Evolutionary conservation across 768 basidiomycete species (phyloP).

Genomic region (Mycena pura): DNA sequence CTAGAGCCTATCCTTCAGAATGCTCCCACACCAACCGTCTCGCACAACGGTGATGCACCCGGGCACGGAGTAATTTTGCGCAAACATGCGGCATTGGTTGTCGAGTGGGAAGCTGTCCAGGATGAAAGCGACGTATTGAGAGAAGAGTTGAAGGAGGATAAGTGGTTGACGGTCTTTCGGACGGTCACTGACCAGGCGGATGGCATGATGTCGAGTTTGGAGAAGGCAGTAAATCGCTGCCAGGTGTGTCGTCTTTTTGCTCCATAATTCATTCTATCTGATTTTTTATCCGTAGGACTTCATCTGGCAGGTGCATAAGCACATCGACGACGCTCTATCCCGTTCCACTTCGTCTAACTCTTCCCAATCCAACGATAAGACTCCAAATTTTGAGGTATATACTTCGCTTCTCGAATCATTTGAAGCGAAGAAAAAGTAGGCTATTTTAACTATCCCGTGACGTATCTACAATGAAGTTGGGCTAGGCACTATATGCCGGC

Average conservation of each 20-base stretch:
- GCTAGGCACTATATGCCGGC: conserved; percentile 93
- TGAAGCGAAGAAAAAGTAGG: conserved; percentile 88
- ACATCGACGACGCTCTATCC: conserved; percentile 53
- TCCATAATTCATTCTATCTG: conserved; percentile 10
- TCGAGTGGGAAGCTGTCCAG: conserved; percentile 85
- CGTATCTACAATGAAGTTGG: conserved; percentile 20
- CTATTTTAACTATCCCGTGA: conserved; percentile 8
- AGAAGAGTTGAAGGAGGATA: conserved; percentile 96
- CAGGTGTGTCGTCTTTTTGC: conserved; percentile 59
- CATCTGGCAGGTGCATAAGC: conserved; percentile 80
- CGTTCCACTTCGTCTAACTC: conserved; percentile 52
- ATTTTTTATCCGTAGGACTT: conserved; percentile 63
- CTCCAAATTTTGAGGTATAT: conserved; percentile 67
- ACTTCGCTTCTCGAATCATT: conserved; percentile 74
- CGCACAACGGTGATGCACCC: conserved; percentile 42
- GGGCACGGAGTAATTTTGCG: conserved; percentile 63
- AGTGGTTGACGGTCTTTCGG: conserved; percentile 94
- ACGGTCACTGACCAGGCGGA: conserved; percentile 95
- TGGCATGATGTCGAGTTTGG: conserved; percentile 96
- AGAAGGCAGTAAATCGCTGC: conserved; percentile 91
- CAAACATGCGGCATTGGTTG: conserved; percentile 74
- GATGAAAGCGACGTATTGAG: conserved; percentile 80
- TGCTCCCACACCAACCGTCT: conserved; percentile 54
- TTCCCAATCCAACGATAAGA: conserved; percentile 57
- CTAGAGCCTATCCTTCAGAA: conserved; percentile 64